These are phyloP conservation scores for Mycena haematopus DNA, from an alignment of 768 basidiomycete genomes.

Conservation along the genomic window DNA sequence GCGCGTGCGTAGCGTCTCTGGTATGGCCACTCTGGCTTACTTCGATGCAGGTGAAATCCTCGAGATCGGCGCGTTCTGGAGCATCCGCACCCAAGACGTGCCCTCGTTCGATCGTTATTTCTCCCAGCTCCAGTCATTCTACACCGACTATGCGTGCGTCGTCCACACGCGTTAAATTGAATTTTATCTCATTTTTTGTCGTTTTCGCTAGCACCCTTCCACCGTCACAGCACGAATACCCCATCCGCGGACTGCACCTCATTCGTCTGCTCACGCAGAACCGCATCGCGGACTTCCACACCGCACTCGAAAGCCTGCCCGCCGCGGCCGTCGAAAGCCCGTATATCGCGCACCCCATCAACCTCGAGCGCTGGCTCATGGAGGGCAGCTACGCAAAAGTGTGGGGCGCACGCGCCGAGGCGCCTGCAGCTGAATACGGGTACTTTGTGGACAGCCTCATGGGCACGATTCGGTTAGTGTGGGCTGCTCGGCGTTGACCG, in stretches of 20 bases:
- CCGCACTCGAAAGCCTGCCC: slow-evolving; percentile 89
- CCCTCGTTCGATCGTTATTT: slow-evolving; percentile 96
- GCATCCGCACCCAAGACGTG: slow-evolving; percentile 86
- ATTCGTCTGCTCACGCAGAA: slow-evolving; percentile 95
- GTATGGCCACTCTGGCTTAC: not conserved
- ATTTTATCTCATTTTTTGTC: not conserved
- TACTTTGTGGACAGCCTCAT: slow-evolving; percentile 93
- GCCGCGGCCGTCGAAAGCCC: slow-evolving; percentile 72
- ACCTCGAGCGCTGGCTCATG: slow-evolving; percentile 97
- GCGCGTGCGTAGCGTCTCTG: slow-evolving; percentile 59
- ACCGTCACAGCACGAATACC: slow-evolving; percentile 84
- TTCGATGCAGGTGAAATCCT: slow-evolving; percentile 80
- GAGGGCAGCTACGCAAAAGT: slow-evolving; percentile 98
- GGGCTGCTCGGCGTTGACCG: slow-evolving; percentile 42
- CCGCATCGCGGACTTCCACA: slow-evolving; percentile 97
- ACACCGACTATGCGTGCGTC: slow-evolving; percentile 78
- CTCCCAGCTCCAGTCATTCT: slow-evolving; percentile 88
- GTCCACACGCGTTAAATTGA: not conserved
- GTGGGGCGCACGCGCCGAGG: slow-evolving; percentile 92
- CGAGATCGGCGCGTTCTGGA: slow-evolving; percentile 95
- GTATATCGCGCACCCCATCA: slow-evolving; percentile 84
- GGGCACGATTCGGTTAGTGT: slow-evolving; percentile 84
- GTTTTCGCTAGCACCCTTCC: slow-evolving; percentile 73
- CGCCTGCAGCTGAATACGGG: slow-evolving; percentile 93
- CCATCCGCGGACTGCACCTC: slow-evolving; percentile 92